Evolutionary conservation across 2,329 filamentous ascomycete species (phyloP).

Genomic region (Fusarium sacchari): DNA sequence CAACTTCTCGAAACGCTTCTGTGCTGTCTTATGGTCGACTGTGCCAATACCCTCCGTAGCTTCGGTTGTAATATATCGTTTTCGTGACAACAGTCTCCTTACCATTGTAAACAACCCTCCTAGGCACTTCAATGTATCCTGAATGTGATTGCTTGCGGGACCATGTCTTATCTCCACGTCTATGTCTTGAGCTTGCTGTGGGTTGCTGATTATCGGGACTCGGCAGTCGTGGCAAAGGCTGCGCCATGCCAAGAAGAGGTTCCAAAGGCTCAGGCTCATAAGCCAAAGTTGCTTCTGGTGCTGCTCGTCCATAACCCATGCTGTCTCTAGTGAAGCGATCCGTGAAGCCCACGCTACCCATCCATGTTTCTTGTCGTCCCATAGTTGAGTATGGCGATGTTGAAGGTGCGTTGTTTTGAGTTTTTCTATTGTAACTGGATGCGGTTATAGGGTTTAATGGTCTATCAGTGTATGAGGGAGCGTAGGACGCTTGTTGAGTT

Average conservation of each 20-base stretch:
- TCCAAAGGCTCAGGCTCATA: constrained; percentile 32
- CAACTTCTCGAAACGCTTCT: not conserved
- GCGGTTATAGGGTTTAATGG: not conserved
- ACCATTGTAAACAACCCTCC: not conserved
- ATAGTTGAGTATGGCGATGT: not conserved
- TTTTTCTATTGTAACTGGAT: rapidly evolving
- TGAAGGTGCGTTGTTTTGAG: not conserved
- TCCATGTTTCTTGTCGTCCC: constrained; percentile 8
- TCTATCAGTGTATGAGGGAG: not conserved
- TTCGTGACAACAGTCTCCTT: not conserved
- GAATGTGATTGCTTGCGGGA: not conserved
- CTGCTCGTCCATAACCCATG: constrained; percentile 10
- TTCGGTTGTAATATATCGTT: not conserved
- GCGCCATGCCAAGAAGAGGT: constrained; percentile 17
- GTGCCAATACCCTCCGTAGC: not conserved
- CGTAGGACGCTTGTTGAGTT: not conserved
- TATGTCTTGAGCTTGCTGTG: not conserved
- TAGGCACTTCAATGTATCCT: not conserved
- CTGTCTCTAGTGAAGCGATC: constrained; percentile 9
- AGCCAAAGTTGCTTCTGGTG: not conserved
- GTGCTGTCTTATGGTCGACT: not conserved
- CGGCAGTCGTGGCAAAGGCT: not conserved
- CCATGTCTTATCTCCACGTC: not conserved
- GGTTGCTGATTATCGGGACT: not conserved
- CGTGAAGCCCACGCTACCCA: constrained; percentile 36